Conservation (phyloP, 2,329 filamentous ascomycete species). For the Venturia oleaginea region DNA sequence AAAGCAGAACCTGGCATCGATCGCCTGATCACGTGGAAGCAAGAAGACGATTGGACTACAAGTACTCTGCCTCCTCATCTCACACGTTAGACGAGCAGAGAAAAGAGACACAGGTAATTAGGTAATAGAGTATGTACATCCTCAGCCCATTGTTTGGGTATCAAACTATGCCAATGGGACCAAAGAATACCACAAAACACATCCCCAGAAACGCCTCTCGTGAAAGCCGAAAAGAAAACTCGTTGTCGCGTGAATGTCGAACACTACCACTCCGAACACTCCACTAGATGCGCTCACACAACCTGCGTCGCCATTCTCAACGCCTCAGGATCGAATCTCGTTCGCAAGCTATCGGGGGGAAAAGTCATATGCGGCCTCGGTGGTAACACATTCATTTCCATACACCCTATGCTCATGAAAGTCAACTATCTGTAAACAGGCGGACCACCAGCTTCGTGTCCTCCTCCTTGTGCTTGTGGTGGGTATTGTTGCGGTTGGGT, state of each 20-base stretch:
- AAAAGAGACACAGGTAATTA: background rate
- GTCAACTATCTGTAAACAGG: constrained; percentile 5
- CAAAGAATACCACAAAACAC: background rate
- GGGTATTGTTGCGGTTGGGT: background rate
- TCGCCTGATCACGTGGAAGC: background rate
- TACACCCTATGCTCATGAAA: background rate
- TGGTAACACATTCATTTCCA: background rate
- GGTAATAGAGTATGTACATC: background rate
- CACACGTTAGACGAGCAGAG: background rate
- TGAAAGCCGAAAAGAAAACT: background rate
- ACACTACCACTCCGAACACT: background rate
- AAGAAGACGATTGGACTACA: background rate
- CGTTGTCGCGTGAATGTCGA: background rate
- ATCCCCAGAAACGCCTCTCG: background rate
- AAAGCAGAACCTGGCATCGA: background rate
- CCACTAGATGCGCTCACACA: background rate
- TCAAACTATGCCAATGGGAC: background rate
- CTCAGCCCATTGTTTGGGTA: background rate
- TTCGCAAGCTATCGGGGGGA: background rate
- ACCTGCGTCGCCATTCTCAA: background rate
- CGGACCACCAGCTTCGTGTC: background rate
- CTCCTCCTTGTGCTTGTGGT: background rate
- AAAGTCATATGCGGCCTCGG: background rate
- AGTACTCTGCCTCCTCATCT: background rate
- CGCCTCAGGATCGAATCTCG: background rate